phyloP scores from a whole-genome alignment of 495 filamentous ascomycete genomes.

The Rostrohypoxylon terebratum region DNA sequence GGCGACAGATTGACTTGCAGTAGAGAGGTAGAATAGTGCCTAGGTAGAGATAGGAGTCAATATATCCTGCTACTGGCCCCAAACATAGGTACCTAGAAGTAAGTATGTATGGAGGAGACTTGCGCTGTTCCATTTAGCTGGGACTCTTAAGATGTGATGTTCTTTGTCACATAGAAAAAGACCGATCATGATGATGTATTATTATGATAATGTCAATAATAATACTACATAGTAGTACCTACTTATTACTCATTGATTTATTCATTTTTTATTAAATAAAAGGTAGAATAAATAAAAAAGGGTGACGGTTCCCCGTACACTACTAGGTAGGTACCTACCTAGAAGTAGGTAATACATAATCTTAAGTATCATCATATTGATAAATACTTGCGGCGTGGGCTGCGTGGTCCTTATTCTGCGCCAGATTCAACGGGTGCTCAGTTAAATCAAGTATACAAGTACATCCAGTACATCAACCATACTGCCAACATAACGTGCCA shows the following conservation, averaged over 20 bases:
- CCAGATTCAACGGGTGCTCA: background rate
- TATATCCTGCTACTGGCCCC: background rate
- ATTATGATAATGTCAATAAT: background rate
- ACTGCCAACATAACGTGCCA: too few relatives aligned
- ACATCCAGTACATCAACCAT: background rate
- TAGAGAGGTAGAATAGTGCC: background rate
- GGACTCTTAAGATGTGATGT: background rate
- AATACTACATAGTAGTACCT: too few relatives aligned
- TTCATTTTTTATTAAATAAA: background rate
- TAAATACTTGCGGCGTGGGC: constrained; percentile 6
- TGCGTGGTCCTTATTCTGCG: background rate
- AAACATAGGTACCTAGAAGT: too few relatives aligned
- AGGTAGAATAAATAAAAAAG: background rate
- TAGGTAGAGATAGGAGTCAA: constrained; percentile 2
- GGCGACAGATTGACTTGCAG: background rate
- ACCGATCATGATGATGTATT: background rate
- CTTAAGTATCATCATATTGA: background rate
- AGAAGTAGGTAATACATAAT: too few relatives aligned
- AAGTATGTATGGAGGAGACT: background rate
- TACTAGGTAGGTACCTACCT: too few relatives aligned
- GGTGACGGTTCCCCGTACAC: background rate
- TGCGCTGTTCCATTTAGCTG: background rate
- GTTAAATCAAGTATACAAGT: constrained; percentile 8
- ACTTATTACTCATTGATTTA: constrained; percentile 2
- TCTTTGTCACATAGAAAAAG: constrained; percentile 2